Percentiles rank a stretch among this genome's conserved stretches.
Conservation (phyloP, 2,329 filamentous ascomycete species). For the Elsinoe batatas region DNA sequence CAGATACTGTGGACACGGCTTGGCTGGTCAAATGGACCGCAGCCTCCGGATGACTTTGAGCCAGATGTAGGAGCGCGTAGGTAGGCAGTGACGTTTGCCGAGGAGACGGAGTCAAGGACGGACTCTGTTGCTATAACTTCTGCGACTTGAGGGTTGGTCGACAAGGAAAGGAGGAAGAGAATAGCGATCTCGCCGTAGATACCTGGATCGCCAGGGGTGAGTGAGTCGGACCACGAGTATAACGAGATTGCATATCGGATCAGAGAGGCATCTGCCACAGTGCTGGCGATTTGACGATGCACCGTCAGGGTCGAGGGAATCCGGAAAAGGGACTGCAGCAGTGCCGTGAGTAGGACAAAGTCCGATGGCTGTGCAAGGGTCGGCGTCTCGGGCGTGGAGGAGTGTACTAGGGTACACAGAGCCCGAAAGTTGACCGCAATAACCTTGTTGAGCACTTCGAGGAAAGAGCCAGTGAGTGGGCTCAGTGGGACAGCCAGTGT, state of each 20-base stretch:
- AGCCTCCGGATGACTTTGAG: conserved; percentile 31
- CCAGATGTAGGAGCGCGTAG: conserved; percentile 45
- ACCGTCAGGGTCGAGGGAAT: conserved; percentile 66
- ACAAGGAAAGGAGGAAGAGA: conserved; percentile 79
- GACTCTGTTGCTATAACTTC: conserved; percentile 86
- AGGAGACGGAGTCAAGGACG: conserved; percentile 66
- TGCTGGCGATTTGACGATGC: conserved; percentile 35
- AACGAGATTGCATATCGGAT: conserved; percentile 74
- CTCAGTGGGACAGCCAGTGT: conserved; percentile 25
- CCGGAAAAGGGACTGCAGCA: conserved; percentile 73
- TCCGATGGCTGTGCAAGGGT: conserved; percentile 53
- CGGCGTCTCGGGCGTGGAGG: conserved; percentile 33
- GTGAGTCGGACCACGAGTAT: conserved; percentile 86
- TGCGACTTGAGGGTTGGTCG: conserved; percentile 67
- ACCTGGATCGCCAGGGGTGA: conserved; percentile 66
- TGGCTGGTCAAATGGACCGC: conserved; percentile 68
- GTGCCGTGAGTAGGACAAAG: conserved; percentile 75
- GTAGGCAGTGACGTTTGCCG: conserved; percentile 67
- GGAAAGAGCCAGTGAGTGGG: conserved; percentile 44
- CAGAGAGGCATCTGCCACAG: conserved; percentile 53
- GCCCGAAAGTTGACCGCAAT: conserved; percentile 75
- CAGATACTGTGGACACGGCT: conserved; percentile 78
- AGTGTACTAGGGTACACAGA: conserved; percentile 72
- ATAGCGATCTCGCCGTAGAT: conserved; percentile 89
- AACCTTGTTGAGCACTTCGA: conserved; percentile 70